Conservation (phyloP, 441 rosid species). For the Erodium chrysanthum region DNA sequence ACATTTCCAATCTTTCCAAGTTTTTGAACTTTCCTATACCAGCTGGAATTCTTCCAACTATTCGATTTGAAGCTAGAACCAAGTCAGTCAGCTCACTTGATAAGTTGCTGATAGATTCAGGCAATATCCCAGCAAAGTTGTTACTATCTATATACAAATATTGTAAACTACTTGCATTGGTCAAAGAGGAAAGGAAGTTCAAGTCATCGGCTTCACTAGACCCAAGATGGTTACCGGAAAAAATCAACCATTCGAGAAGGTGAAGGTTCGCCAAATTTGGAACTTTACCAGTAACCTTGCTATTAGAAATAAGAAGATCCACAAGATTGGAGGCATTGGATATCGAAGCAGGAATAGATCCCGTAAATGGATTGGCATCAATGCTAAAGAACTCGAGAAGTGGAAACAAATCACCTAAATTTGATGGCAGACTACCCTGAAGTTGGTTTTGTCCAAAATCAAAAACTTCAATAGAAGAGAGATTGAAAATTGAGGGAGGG, state of each 20-base stretch:
- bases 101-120: slow-evolving; percentile 19
- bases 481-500: slow-evolving; percentile 25
- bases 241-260: not conserved
- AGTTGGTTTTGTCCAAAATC: slow-evolving; percentile 12
- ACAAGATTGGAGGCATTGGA: slow-evolving; percentile 22
- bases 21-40: slow-evolving; percentile 12
- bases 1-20: not conserved
- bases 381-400: not conserved
- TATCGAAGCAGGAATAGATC: slow-evolving; percentile 23
- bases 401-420: slow-evolving; percentile 17
- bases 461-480: slow-evolving; percentile 5
- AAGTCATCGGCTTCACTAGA: slow-evolving; percentile 14
- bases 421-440: slow-evolving; percentile 17
- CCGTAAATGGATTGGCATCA: slow-evolving; percentile 5
- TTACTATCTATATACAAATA: not conserved
- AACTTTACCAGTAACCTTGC: slow-evolving; percentile 17
- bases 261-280: not conserved
- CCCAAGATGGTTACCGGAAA: slow-evolving; percentile 16
- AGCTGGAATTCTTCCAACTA: slow-evolving; percentile 14
- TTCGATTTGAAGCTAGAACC: not conserved
- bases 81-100: not conserved
- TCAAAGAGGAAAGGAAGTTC: slow-evolving; percentile 21
- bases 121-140: slow-evolving; percentile 19
- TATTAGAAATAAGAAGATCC: not conserved
- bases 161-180: slow-evolving; percentile 12